Evolutionary conservation across 2,329 filamentous ascomycete species (phyloP).

Genomic region (Lachnellula cervina): DNA sequence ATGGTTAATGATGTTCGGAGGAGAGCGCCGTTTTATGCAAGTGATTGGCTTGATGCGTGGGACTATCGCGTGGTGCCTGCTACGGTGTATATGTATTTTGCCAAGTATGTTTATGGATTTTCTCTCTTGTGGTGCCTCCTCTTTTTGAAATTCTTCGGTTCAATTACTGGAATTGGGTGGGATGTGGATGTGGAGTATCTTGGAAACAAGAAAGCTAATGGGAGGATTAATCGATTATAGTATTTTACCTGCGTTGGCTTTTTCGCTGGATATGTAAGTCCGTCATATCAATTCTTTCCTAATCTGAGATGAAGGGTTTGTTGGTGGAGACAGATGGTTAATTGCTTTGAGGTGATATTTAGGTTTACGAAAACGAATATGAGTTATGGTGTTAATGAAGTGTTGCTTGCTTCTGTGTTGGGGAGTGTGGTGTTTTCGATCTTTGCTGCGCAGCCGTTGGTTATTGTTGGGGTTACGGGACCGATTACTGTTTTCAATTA

Average conservation of each 20-base stretch:
- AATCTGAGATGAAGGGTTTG: not conserved
- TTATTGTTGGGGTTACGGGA: conserved; percentile 87
- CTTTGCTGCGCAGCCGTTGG: conserved; percentile 76
- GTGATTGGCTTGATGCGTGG: conserved; percentile 84
- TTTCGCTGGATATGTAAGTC: conserved; percentile 75
- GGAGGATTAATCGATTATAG: conserved; percentile 38
- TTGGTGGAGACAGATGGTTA: not conserved
- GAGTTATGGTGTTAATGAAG: conserved; percentile 87
- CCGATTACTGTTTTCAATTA: conserved; percentile 94
- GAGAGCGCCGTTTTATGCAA: conserved; percentile 70
- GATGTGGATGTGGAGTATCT: not conserved
- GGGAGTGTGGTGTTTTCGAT: conserved; percentile 77
- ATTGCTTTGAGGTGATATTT: not conserved
- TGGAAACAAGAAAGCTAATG: too few relatives aligned
- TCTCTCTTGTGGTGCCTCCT: not conserved
- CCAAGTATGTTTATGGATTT: conserved; percentile 57
- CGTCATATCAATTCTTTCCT: not conserved
- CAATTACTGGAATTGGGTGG: not conserved
- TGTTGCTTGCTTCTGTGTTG: conserved; percentile 78
- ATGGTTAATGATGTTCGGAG: conserved; percentile 75
- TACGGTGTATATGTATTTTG: conserved; percentile 92
- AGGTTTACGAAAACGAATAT: conserved; percentile 74
- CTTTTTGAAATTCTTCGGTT: conserved; percentile 9
- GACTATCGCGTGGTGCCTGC: conserved; percentile 85
- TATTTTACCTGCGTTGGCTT: conserved; percentile 81